Base-by-base conservation (phyloP, 2,329 filamentous ascomycete genomes). In the Colletotrichum karsti region DNA sequence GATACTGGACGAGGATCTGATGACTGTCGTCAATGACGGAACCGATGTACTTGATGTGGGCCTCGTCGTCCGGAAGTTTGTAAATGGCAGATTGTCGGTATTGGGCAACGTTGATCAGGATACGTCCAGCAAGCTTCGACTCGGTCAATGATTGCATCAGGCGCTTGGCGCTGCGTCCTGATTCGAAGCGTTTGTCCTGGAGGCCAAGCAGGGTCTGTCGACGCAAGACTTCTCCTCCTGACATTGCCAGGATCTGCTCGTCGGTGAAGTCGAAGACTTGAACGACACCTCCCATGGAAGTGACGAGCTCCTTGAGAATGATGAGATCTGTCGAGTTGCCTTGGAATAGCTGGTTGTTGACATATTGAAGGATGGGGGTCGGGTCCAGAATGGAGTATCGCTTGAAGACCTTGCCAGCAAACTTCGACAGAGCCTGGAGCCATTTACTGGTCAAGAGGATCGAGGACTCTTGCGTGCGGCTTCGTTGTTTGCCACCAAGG, bases 21-120 rank as follows among this genome's bases (percentile, higher is more conserved):
- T 97, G 93, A 20, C 97, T 92, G 77, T 97, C 95, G 76, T 99
- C 96, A 58, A 97, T 88, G 71, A 97, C 91, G 57, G 94, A 94
- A 3, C 93, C 93, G 12, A 98, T 82, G 46, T 95, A 91, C 78
- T 99, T 99, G 77, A 98, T 90, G 69, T 97, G 94, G 0, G 93
- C 91, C 65, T 92, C 89, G 24, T 87, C 84, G 37, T 94, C 90
- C 7, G 92, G 87, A 1, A 91, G 82, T 42, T 90, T 90, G 79
- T 92, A 97, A 24, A 96, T 89, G 69, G 94, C 96, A n/a, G 92
- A 90, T 76, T 97, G 91, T 51, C 94, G 90, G 78, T 97, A 94
- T 75, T 98, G 95, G 0, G 95, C 93, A 73, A 99, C 91, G 48
- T 94, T 92, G 73, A 98, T 88, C n/a, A 99, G 87, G 3, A 98